Evolutionary conservation across 345 rosid species (phyloP).

Genomic region (Eucalyptus leucophloia): DNA sequence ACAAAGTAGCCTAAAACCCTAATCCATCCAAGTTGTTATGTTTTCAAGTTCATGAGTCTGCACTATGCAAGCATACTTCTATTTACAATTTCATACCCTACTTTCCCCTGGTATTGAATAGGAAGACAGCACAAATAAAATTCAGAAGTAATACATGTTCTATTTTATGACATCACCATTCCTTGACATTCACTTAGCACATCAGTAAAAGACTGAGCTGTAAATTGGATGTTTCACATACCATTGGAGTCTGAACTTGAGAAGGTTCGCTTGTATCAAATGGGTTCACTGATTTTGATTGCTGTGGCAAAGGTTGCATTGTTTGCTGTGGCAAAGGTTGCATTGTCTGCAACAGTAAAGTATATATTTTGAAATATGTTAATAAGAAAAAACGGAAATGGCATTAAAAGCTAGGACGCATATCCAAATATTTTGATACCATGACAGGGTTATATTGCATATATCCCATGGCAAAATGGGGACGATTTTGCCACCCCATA

Average conservation of each 20-base stretch:
- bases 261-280: slow-evolving; percentile 59
- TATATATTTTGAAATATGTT: neutral
- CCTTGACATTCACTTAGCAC: neutral
- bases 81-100: neutral
- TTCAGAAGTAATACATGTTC: neutral
- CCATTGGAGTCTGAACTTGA: slow-evolving; percentile 39
- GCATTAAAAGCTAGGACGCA: neutral
- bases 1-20: neutral
- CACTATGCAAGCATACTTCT: neutral
- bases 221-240: slow-evolving; percentile 13
- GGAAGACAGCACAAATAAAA: neutral
- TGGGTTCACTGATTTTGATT: slow-evolving; percentile 63
- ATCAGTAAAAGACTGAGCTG: neutral
- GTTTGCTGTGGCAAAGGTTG: slow-evolving; percentile 51
- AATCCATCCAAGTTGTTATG: neutral
- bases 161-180: neutral
- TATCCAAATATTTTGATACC: slow-evolving; percentile 20
- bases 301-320: slow-evolving; percentile 35
- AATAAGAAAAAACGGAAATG: neutral
- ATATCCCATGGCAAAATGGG: slow-evolving; percentile 48
- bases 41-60: neutral
- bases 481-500: slow-evolving; percentile 75
- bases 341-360: slow-evolving; percentile 33
- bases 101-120: neutral
- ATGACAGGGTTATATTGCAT: slow-evolving; percentile 48